phyloP scores from a whole-genome alignment of 495 filamentous ascomycete genomes.

The Aspergillus carlsbadensis region DNA sequence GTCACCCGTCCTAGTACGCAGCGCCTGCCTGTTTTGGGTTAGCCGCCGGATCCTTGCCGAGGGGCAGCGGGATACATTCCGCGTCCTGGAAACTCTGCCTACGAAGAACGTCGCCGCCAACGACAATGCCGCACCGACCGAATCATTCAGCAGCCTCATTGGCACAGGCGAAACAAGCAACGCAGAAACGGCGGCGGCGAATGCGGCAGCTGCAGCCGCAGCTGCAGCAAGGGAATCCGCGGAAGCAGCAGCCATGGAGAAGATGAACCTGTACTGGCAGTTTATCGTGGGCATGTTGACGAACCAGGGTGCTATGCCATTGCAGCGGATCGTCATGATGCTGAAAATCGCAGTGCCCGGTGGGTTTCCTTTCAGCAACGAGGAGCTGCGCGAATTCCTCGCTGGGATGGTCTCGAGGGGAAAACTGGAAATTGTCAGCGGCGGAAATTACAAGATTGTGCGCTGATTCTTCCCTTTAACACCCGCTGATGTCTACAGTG shows the following conservation, averaged over 20 bases:
- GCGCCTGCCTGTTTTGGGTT: slow-evolving; percentile 84
- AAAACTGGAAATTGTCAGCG: slow-evolving; percentile 65
- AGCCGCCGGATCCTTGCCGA: slow-evolving; percentile 73
- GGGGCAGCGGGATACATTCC: slow-evolving; percentile 49
- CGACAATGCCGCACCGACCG: background rate
- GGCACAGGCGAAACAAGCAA: slow-evolving; percentile 3
- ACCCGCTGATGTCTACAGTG: background rate
- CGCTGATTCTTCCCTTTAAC: slow-evolving; percentile 17
- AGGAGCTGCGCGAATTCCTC: slow-evolving; percentile 73
- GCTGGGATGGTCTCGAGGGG: slow-evolving; percentile 68
- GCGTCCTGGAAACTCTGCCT: slow-evolving; percentile 63
- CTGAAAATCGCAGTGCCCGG: slow-evolving; percentile 84
- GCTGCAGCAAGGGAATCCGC: slow-evolving; percentile 45
- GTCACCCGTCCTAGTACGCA: slow-evolving; percentile 69
- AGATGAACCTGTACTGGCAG: slow-evolving; percentile 80
- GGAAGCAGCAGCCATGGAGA: slow-evolving; percentile 62
- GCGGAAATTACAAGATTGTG: slow-evolving; percentile 66
- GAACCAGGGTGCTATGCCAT: slow-evolving; percentile 78
- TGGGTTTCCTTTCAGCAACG: slow-evolving; percentile 81
- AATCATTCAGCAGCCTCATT: background rate
- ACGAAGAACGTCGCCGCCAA: slow-evolving; percentile 31
- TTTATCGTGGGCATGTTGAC: slow-evolving; percentile 95
- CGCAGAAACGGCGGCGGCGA: slow-evolving; percentile 44
- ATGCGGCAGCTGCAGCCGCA: slow-evolving; percentile 47
- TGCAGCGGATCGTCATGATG: slow-evolving; percentile 86